Evolutionary conservation across 352 stramenopile genomes (phyloP).

Genomic region (Phytophthora macrochlamydospora): DNA sequence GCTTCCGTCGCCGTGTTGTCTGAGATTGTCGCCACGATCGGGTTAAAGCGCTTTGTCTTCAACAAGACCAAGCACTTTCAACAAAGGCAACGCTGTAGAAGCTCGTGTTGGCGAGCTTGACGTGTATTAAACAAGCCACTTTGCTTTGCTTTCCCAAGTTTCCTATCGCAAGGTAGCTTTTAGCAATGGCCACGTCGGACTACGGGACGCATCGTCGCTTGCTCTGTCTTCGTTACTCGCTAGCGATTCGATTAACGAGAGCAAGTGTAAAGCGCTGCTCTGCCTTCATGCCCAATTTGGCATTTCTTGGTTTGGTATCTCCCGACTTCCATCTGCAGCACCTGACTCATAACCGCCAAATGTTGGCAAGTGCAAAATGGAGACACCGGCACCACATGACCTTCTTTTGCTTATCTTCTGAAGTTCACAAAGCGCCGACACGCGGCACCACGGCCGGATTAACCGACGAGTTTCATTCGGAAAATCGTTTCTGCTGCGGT

Average conservation of each 20-base stretch:
- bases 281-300: not conserved
- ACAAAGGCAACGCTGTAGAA: too few relatives aligned
- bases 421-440: not conserved
- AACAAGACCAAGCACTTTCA: not conserved
- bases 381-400: not conserved
- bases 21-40: not conserved
- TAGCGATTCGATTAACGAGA: not conserved
- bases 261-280: not conserved
- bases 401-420: not conserved
- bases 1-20: not conserved
- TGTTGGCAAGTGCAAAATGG: constrained; percentile 22
- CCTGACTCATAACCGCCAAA: constrained; percentile 28
- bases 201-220: too few relatives aligned
- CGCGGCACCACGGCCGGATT: not conserved
- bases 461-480: too few relatives aligned
- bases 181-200: too few relatives aligned
- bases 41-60: not conserved
- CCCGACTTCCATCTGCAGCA: constrained; percentile 13
- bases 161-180: too few relatives aligned
- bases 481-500: too few relatives aligned
- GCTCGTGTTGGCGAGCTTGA: too few relatives aligned
- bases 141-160: too few relatives aligned
- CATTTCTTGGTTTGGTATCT: constrained; percentile 12
- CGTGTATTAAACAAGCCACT: too few relatives aligned
- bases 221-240: not conserved